Evolutionary conservation across 2,329 filamentous ascomycete species (phyloP), one percentile per base, ranked within the genome.

Genomic region (Colletotrichum higginsianum): DNA sequence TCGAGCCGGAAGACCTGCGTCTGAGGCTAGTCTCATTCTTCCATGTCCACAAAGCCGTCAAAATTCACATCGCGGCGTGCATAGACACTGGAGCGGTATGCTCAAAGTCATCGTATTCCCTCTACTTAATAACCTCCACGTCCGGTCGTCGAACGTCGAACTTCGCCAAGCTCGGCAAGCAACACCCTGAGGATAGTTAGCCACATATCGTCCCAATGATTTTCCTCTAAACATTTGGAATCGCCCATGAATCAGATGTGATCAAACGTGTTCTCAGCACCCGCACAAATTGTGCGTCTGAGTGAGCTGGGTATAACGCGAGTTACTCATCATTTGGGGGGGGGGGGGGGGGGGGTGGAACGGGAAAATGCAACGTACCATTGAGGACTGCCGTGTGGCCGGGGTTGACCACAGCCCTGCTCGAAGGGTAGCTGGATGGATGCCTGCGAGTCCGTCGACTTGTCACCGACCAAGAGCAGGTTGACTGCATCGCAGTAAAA

Each of bases 221-320:
- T 5, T 26, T 23, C 30, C 8, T 6, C n/a, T 26, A n/a, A 16
- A 62, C 44, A 55, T 6, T 46, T 42, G 13, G 35, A 12, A 16
- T 11, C 16, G 23, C 21, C 40, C 30, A 63, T 21, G 50, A 55
- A 63, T 63, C 61, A 63, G 61, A 63, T n/a, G 38, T 63, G 61
- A 63, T 63, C 61, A 55, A 63, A 63, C 61, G 61, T 63, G 38
- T 63, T 63, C 61, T 63, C 61, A 63, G 61, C 61, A 63, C 49
- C 38, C 61, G 61, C 49, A 63, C 61, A 55, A 12, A 40, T 63
- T 52, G 49, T 63, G 61, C 61, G 61, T 63, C 61, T 63, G 61
- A 55, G 61, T 63, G 61, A 63, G 61, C 61, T 63, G 61, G 61
- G 61, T 63, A 60, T 60, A 63, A 63, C 61, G 61, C 50, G 61